Conservation (phyloP, 2,329 filamentous ascomycete genomes). For the Neodidymelliopsis sp. region DNA sequence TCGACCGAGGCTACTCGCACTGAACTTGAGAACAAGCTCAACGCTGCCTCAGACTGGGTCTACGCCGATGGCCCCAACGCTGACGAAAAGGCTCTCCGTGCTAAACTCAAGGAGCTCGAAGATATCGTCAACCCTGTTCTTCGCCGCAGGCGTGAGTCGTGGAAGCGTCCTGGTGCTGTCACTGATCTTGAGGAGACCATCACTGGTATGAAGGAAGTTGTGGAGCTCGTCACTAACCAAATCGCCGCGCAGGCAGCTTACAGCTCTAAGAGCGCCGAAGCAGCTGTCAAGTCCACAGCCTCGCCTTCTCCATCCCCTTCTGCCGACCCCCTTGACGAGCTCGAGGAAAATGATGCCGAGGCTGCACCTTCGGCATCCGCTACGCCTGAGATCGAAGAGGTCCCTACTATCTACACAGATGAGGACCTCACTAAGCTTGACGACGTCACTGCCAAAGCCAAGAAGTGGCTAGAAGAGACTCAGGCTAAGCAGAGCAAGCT, state of each 20-base stretch:
- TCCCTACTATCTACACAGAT: slow-evolving; percentile 68
- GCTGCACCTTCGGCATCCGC: slow-evolving; percentile 50
- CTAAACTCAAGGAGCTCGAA: slow-evolving; percentile 78
- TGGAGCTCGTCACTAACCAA: slow-evolving; percentile 72
- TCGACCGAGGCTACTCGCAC: slow-evolving; percentile 74
- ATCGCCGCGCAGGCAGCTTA: slow-evolving; percentile 73
- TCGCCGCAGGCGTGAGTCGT: slow-evolving; percentile 75
- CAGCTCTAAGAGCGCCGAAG: slow-evolving; percentile 47
- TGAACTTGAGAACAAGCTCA: slow-evolving; percentile 71
- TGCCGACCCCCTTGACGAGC: slow-evolving; percentile 67
- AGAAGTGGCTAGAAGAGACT: slow-evolving; percentile 78
- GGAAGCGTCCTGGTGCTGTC: slow-evolving; percentile 74
- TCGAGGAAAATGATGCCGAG: slow-evolving; percentile 73
- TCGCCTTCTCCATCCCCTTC: slow-evolving; percentile 54
- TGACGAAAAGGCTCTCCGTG: slow-evolving; percentile 74
- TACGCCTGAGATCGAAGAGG: slow-evolving; percentile 37
- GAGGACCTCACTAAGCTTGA: slow-evolving; percentile 75
- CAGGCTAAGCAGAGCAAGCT: slow-evolving; percentile 75
- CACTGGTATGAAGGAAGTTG: slow-evolving; percentile 73
- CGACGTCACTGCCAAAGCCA: slow-evolving; percentile 67
- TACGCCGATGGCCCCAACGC: slow-evolving; percentile 85
- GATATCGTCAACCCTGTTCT: slow-evolving; percentile 80
- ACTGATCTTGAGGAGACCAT: slow-evolving; percentile 73
- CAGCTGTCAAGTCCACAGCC: slow-evolving; percentile 53
- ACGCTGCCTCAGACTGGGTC: slow-evolving; percentile 84